Evolutionary conservation across 2,329 filamentous ascomycete genomes (phyloP), one percentile per base, ranked within the genome.

Genomic region (Ilyonectria mors-panacis): DNA sequence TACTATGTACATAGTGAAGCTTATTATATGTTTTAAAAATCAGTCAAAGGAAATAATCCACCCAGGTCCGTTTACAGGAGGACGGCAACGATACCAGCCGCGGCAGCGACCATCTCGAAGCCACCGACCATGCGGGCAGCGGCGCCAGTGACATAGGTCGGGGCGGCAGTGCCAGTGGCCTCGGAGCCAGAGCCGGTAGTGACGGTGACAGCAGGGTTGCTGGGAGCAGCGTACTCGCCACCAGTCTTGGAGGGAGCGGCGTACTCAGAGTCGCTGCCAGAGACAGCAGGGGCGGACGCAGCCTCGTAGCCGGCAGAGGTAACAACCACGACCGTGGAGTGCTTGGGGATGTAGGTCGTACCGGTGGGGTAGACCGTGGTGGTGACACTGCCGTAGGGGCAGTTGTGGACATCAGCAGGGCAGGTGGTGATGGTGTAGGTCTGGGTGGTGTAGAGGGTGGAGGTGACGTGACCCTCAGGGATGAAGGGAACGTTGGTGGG

Each of bases 381-480:
- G 63, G 75, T 79, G 48, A 77, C 70, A 30, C 68, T 70, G 60
- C 78, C 78, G 54, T 75, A 68, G 39, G 76, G 76, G 76, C 79
- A 81, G 75, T 77, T 69, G 35, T 76, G 68, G 10, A 75, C 73
- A 17, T 65, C 71, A 37, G 77, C 73, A 48, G 76, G 66, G 62
- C 79, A 81, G 61, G 75, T 64, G 17, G 77, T 78, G 62, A 81
- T 71, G 51, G 78, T 80, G 72, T 76, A 78, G 35, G 73, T 77
- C 71, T 76, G 76, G 44, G 79, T 81, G 54, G 72, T 76, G 72
- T 76, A 78, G 30, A 75, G 73, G 33, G 76, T 78, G 58, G 65
- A 62, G 56, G 67, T 64, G 23, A 39, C 13, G 23, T 47, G 47
- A 13, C 26, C 30, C 53, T 63, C 93, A 44, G 72, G 72, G 61